Conservation (phyloP, 495 filamentous ascomycete species). For the Staphylotrichum longicolle region DNA sequence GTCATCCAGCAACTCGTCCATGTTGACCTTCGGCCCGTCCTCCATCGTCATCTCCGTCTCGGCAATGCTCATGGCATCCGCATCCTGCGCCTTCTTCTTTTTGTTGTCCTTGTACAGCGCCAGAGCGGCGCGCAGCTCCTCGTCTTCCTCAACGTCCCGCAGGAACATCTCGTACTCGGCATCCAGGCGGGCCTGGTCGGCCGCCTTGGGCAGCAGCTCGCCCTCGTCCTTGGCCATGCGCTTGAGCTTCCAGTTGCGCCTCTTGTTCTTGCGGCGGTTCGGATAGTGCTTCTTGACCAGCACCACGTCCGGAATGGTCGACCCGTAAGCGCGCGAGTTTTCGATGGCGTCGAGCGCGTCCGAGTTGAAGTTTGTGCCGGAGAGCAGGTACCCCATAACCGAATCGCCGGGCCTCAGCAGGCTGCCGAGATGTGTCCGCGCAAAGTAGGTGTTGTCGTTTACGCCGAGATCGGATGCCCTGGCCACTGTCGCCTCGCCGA, state of each 20-base stretch:
- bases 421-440: constrained; percentile 83
- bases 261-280: constrained; percentile 76
- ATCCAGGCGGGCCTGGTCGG: constrained; percentile 81
- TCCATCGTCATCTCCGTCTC: constrained; percentile 68
- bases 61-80: constrained; percentile 57
- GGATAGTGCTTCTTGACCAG: constrained; percentile 96
- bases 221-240: constrained; percentile 88
- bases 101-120: constrained; percentile 74
- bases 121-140: constrained; percentile 77
- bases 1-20: constrained; percentile 86
- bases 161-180: constrained; percentile 96
- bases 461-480: constrained; percentile 83
- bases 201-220: constrained; percentile 70
- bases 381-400: constrained; percentile 85
- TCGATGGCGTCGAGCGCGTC: constrained; percentile 76
- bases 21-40: constrained; percentile 68
- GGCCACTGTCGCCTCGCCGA: constrained; percentile 84
- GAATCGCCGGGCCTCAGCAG: constrained; percentile 87
- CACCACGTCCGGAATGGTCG: constrained; percentile 83
- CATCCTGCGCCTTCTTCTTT: constrained; percentile 37
- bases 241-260: constrained; percentile 86
- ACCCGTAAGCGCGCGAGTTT: constrained; percentile 62
- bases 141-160: constrained; percentile 92
- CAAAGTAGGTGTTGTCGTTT: constrained; percentile 82
- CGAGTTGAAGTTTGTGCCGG: constrained; percentile 90